A percentile compares a stretch with the other conserved stretches of the same genome.
phyloP scores from a whole-genome alignment of 192 early-diverging fungal genomes.

The Irineochytrium annulatum region DNA sequence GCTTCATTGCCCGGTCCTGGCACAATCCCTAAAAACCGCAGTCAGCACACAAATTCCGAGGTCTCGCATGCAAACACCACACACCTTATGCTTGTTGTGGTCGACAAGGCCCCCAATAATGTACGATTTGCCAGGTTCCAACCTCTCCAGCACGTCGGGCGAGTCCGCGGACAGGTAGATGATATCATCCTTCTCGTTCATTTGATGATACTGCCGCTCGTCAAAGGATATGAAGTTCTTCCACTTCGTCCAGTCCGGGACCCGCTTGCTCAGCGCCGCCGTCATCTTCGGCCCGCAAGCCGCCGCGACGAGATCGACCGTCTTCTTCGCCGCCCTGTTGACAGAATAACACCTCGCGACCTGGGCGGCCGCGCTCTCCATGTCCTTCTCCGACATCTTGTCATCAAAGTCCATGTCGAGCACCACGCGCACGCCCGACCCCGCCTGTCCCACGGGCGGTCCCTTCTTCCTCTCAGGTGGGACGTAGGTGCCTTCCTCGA shows the following conservation, averaged over 20 bases:
- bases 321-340: slow-evolving; percentile 53
- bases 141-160: slow-evolving; percentile 54
- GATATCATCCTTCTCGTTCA: slow-evolving; percentile 49
- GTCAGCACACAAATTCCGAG: too few species aligned
- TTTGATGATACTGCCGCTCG: background rate
- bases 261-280: background rate
- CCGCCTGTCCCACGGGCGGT: slow-evolving; percentile 34
- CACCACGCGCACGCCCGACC: slow-evolving; percentile 53
- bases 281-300: slow-evolving; percentile 34
- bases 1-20: slow-evolving; percentile 69
- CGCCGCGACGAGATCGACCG: slow-evolving; percentile 59
- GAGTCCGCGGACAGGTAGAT: slow-evolving; percentile 93
- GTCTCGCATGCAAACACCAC: slow-evolving; percentile 1
- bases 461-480: background rate
- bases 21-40: slow-evolving; percentile 56
- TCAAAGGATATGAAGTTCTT: slow-evolving; percentile 13
- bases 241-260: slow-evolving; percentile 51
- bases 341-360: slow-evolving; percentile 68
- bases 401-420: slow-evolving; percentile 74
- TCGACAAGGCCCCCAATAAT: slow-evolving; percentile 95
- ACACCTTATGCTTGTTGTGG: slow-evolving; percentile 78
- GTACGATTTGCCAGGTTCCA: slow-evolving; percentile 78
- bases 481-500: background rate
- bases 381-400: slow-evolving; percentile 65
- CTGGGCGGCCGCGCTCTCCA: slow-evolving; percentile 55